These are phyloP conservation scores for Nemania bipapillata DNA, from an alignment of 2,329 filamentous ascomycete species.

Conservation along the genomic window DNA sequence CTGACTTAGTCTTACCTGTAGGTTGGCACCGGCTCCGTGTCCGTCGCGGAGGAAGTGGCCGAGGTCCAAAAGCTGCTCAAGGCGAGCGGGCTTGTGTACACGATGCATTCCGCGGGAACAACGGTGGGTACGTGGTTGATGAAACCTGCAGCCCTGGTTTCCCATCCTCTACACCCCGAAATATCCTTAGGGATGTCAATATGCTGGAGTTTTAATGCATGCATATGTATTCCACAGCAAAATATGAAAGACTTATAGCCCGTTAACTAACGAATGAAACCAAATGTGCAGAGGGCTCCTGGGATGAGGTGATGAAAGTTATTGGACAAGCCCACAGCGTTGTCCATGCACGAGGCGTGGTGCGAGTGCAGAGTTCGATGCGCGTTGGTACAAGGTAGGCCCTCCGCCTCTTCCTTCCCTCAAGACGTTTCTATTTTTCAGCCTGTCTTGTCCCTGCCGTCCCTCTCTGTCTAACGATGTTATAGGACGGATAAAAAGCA, in stretches of 20 bases:
- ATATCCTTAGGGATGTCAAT: not conserved
- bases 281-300: slow-evolving; percentile 76
- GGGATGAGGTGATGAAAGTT: slow-evolving; percentile 86
- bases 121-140: slow-evolving; percentile 76
- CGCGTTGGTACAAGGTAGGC: slow-evolving; percentile 79
- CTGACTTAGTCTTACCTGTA: slow-evolving; percentile 49
- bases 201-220: no score
- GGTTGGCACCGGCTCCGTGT: slow-evolving; percentile 82
- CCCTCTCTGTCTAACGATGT: not conserved
- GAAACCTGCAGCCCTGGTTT: no score
- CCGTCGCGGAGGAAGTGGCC: slow-evolving; percentile 85
- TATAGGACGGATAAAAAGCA: slow-evolving; percentile 85
- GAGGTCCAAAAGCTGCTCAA: slow-evolving; percentile 87
- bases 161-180: no score
- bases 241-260: not conserved
- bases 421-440: not conserved
- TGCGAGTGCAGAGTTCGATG: slow-evolving; percentile 89
- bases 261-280: not conserved
- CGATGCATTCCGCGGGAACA: slow-evolving; percentile 93
- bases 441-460: not conserved
- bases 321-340: slow-evolving; percentile 87
- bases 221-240: no score
- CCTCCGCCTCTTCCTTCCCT: not conserved
- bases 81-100: slow-evolving; percentile 81
- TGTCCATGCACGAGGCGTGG: slow-evolving; percentile 79